Base-by-base conservation (phyloP, 1,284 basidiomycete genomes). In the Apiotrichum laibachii region DNA sequence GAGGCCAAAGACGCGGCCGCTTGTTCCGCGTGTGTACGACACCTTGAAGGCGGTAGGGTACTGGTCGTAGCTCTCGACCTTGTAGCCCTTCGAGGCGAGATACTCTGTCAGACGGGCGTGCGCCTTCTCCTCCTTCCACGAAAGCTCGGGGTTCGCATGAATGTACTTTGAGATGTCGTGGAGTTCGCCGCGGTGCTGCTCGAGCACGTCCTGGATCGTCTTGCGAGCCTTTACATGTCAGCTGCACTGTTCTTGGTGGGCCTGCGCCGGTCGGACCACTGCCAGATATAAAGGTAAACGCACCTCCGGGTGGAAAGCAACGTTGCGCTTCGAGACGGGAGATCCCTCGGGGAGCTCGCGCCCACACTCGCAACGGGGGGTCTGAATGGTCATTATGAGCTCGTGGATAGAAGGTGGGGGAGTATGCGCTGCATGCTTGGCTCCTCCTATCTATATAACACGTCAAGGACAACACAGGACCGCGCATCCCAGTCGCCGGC, bases 21-120 rank as follows among this genome's bases (percentile, higher is more conserved):
- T 86, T 49, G 83, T 83, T 54, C 73, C 78, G 72, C 84, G 91
- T 31, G 57, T 62, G 49, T 59, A 71, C 57, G 85, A 84, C 0
- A 88, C 90, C 57, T 82, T 79, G 84, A 88, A 92, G 2, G 89
- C 90, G 7, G 61, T 63, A 5, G 56, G 49, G 19, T 47, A 5
- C 90, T 92, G 51, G 45, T 50, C 55, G 37, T 37, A 16, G 33
- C 33, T 22, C 42, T 49, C 72, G 37, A 77, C 71, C 43, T 63
- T 58, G 63, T 70, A 72, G n/a, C 70, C 66, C 37, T 71, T 56
- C 2, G 57, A 19, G 42, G 67, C 60, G 57, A 78, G 68, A 55
- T 61, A 74, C 1, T 55, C 49, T 4, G 66, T 65, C 33, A 76
- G 56, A 31, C 63, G 57, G n/a, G 64, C 60, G 51, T 66, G 64